Conservation (phyloP, 2,329 filamentous ascomycete species). For the Exophiala sideris region DNA sequence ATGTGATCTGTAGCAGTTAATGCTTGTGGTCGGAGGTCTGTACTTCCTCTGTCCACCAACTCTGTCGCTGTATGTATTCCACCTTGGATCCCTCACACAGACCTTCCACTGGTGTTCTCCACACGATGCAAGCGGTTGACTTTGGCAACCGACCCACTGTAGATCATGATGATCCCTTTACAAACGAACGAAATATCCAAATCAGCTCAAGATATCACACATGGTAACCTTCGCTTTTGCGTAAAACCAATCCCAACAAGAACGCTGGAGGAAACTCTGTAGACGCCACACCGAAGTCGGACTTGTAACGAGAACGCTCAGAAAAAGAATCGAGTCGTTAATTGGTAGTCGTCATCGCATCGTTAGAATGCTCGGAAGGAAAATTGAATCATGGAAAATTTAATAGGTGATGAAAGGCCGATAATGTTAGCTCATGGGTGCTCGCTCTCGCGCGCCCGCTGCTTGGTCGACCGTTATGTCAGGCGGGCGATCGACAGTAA, state of each 20-base stretch:
- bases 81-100: too few species aligned
- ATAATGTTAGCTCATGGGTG: slow-evolving; percentile 11
- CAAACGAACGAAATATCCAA: not conserved
- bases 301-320: slow-evolving; percentile 23
- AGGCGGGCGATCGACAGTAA: slow-evolving; percentile 13
- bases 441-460: not conserved
- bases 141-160: too few species aligned
- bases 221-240: not conserved
- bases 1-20: not conserved
- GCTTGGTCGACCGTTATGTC: not conserved
- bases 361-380: slow-evolving; percentile 19
- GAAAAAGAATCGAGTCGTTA: slow-evolving; percentile 1
- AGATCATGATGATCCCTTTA: not conserved
- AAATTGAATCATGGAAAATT: not conserved
- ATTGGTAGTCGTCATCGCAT: slow-evolving; percentile 19
- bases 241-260: not conserved
- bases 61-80: too few species aligned
- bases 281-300: slow-evolving; percentile 8
- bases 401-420: not conserved
- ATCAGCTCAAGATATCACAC: not conserved
- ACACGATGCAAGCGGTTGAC: too few species aligned
- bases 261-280: slow-evolving; percentile 9
- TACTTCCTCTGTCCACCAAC: not conserved
- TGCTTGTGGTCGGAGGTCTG: not conserved
- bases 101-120: too few species aligned